Percentiles rank a stretch among this genome's conserved stretches.
phyloP scores from a whole-genome alignment of 805 yeast species.

The Yamadazyma tumulicola region DNA sequence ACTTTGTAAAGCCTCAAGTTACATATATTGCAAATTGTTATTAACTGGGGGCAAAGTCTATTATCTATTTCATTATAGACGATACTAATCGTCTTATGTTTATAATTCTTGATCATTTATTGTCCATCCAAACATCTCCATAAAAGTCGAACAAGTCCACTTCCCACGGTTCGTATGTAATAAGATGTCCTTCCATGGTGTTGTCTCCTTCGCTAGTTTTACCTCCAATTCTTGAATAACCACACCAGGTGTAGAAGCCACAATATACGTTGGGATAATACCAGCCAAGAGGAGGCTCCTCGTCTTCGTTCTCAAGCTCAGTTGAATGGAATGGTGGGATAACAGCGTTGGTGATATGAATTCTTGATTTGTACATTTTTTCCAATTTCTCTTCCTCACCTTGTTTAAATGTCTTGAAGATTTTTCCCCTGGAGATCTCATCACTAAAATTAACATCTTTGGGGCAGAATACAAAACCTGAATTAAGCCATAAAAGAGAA shows the following conservation, averaged over 20 bases:
- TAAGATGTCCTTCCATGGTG: constrained; percentile 18
- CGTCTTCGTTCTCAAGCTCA: constrained; percentile 13
- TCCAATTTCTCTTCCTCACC: constrained; percentile 18
- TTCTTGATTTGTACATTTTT: constrained; percentile 24
- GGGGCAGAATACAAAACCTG: constrained; percentile 60
- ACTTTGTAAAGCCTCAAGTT: too few species aligned
- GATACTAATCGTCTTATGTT: too few species aligned
- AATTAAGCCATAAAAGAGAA: constrained; percentile 62
- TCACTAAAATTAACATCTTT: constrained; percentile 17
- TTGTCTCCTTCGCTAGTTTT: constrained; percentile 11
- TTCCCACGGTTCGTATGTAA: constrained; percentile 22
- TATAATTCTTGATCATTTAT: too few species aligned
- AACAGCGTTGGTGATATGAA: constrained; percentile 20
- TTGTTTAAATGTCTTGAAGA: constrained; percentile 20
- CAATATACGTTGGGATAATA: constrained; percentile 23
- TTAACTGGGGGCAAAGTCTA: too few species aligned
- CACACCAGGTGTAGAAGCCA: constrained; percentile 32
- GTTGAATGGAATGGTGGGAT: constrained; percentile 25
- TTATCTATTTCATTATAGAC: too few species aligned
- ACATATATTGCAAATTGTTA: too few species aligned
- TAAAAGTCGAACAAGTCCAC: constrained; percentile 16
- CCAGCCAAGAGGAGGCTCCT: constrained; percentile 25
- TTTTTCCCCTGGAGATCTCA: constrained; percentile 21
- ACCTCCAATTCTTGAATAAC: constrained; percentile 25
- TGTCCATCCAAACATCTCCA: constrained; percentile 27